Evolutionary conservation across 805 yeast genomes (phyloP), one percentile per base, ranked within the genome.

Genomic region (Tetrapisispora iriomotensis): DNA sequence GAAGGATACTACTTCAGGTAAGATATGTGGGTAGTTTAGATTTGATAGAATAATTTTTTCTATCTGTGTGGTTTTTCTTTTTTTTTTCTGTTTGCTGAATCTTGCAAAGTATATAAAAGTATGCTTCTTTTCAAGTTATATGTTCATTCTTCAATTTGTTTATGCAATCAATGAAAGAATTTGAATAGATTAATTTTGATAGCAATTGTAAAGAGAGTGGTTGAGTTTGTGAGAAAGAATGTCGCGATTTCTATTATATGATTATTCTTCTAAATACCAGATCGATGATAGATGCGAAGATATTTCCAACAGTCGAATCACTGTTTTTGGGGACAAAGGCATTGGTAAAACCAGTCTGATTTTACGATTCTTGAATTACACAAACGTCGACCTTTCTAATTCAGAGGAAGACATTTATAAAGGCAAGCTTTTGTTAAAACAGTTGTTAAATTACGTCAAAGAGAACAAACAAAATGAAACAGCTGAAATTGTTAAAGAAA

Each of bases 321-420:
- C 53, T 28, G 49, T 57, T 6, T 45, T 56, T 45, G 62, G 60
- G 1, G 52, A 48, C 24, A 28, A 37, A 6, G 33, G 34, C 3
- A 44, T 50, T 14, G 61, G 61, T 7, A 57, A 56, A 37, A 49
- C 58, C 1, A 46, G 57, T 0, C 37, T 57, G 30, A 45, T 52
- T 10, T 32, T 44, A 8, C 41, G 55, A 22, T 53, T 58, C 46
- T 26, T 54, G 6, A 40, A 45, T 14, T 48, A 46, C 20, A 17
- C 40, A 20, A 29, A 27, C 27, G 13, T n/a, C 23, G 20, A 32
- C 22, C 3, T 26, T 10, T 12, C 14, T 33, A 20, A 18, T 3
- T 8, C 13, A 22, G 13, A 12, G 12, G 36, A 28, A 14, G 38
- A 37, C 13, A 12, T 34, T 7, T 19, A 26, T 6, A 34, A 34